phyloP scores from a whole-genome alignment of 2,329 filamentous ascomycete genomes.

The Diaporthe humulicola region DNA sequence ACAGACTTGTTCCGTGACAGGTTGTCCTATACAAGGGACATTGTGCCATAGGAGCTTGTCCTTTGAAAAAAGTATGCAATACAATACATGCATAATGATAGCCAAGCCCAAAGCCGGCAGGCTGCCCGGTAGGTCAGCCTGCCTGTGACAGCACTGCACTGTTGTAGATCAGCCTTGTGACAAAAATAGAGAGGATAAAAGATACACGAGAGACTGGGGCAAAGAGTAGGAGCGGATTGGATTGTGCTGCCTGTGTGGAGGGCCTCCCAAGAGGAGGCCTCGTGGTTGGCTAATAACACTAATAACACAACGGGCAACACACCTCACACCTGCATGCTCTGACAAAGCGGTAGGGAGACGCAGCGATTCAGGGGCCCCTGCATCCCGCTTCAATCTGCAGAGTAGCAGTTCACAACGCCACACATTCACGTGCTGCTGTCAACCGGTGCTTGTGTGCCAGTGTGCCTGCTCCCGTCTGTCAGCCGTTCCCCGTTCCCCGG shows the following conservation, averaged over 20 bases:
- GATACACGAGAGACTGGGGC: neutral
- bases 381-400: neutral
- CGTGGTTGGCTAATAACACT: neutral
- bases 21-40: neutral
- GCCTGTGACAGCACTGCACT: neutral
- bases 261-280: neutral
- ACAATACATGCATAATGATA: neutral
- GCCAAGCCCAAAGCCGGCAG: slow-evolving; percentile 5
- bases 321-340: neutral
- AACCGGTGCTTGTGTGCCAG: neutral
- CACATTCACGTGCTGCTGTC: slow-evolving; percentile 19
- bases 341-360: neutral
- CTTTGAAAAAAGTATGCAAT: no score
- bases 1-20: neutral
- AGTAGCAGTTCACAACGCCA: slow-evolving; percentile 14
- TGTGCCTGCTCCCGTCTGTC: slow-evolving; percentile 5
- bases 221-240: neutral
- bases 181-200: neutral
- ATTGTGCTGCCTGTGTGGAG: neutral
- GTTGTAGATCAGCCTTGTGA: slow-evolving; percentile 3
- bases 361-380: slow-evolving; percentile 5
- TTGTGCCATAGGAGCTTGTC: neutral
- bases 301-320: slow-evolving; percentile 2
- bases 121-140: neutral
- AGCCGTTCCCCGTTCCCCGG: slow-evolving; percentile 25